These are phyloP conservation scores for Komagataella populi DNA, from an alignment of 805 yeast species.

Conservation along the genomic window DNA sequence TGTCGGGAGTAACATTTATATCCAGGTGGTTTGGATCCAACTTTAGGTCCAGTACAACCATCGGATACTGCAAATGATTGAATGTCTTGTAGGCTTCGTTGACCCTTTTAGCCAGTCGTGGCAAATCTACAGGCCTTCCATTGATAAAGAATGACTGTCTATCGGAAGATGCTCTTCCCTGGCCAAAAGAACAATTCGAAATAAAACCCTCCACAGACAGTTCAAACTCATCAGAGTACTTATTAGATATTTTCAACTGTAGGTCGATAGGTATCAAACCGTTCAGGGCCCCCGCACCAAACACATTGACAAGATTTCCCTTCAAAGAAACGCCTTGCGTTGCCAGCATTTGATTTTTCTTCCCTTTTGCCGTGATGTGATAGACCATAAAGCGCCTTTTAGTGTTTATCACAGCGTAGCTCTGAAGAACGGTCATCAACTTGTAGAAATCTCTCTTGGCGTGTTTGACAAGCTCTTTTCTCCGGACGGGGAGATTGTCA, in stretches of 20 bases:
- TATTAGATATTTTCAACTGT: constrained; percentile 19
- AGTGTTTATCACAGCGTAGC: constrained; percentile 49
- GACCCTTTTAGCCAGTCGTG: constrained; percentile 39
- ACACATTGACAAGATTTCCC: constrained; percentile 52
- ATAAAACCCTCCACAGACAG: constrained; percentile 40
- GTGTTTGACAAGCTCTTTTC: constrained; percentile 57
- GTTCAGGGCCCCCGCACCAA: constrained; percentile 51
- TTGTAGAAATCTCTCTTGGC: constrained; percentile 59
- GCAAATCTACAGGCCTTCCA: constrained; percentile 55
- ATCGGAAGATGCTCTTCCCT: constrained; percentile 59
- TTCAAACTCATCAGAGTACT: constrained; percentile 7
- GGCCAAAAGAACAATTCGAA: constrained; percentile 69
- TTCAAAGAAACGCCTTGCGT: constrained; percentile 40
- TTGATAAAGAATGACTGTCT: constrained; percentile 69
- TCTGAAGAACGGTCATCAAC: constrained; percentile 48
- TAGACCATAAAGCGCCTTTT: constrained; percentile 46
- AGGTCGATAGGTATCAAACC: constrained; percentile 42
- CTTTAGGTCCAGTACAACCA: constrained; percentile 45
- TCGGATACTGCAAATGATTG: constrained; percentile 65
- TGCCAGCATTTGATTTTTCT: constrained; percentile 39
- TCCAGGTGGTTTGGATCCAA: constrained; percentile 47
- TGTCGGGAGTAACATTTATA: constrained; percentile 87
- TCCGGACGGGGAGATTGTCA: constrained; percentile 65
- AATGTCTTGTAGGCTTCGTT: constrained; percentile 64
- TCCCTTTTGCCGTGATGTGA: constrained; percentile 33